phyloP scores from a whole-genome alignment of 805 yeast genomes.

The Suhomyces sp. region DNA sequence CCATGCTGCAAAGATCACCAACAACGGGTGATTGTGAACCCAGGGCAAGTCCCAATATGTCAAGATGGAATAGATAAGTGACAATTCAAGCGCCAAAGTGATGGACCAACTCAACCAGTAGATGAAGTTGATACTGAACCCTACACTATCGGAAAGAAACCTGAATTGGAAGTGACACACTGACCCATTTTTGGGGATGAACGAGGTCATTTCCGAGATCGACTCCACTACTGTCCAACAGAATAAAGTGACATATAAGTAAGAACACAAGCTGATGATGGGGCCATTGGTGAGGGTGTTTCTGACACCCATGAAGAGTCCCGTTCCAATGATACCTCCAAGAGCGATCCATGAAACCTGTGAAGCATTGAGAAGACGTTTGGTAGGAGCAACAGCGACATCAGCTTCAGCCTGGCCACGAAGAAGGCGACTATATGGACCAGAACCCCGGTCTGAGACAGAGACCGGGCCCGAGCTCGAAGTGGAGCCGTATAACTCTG shows the following conservation, averaged over 20 bases:
- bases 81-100: constrained; percentile 29
- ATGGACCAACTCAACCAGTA: constrained; percentile 32
- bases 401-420: no score
- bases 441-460: no score
- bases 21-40: constrained; percentile 29
- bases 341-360: constrained; percentile 24
- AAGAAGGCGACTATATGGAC: no score
- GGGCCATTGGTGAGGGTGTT: constrained; percentile 32
- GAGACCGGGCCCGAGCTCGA: no score
- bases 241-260: constrained; percentile 26
- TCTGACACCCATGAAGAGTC: constrained; percentile 32
- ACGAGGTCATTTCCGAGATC: constrained; percentile 38
- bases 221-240: constrained; percentile 37
- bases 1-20: constrained; percentile 29
- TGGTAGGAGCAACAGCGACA: no score
- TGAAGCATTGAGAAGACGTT: no score
- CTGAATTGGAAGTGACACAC: constrained; percentile 33
- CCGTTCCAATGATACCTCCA: constrained; percentile 37
- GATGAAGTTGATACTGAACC: constrained; percentile 32
- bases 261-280: constrained; percentile 19
- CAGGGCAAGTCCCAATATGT: constrained; percentile 21
- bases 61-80: constrained; percentile 17
- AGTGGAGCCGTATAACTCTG: no score
- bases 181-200: constrained; percentile 33
- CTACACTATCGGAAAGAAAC: constrained; percentile 36